Base-by-base conservation (phyloP, 768 basidiomycete species). In the Podaxis carcinomalis region DNA sequence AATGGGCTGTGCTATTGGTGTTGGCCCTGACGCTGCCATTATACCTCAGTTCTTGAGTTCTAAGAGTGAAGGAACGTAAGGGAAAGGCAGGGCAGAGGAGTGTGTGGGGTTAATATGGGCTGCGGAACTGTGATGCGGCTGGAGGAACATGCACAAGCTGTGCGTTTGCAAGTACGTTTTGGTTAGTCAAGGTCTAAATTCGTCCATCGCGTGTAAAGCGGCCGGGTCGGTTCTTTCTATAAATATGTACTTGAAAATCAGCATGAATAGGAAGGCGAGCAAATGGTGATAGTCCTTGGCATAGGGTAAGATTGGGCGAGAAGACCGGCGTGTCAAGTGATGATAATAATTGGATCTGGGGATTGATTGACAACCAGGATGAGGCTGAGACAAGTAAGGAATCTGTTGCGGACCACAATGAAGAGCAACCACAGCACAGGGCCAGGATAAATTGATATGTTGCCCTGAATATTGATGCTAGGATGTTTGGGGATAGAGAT, bases 211-310 rank as follows among this genome's bases (percentile, higher is more conserved):
- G 46, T 54, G 59, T 61, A 61, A 49, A 54, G 59, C 59, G 59
- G 59, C 46, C 23, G 27, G 50, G 23, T n/a, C 25, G 13, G 16
- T 51, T 51, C 32, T 35, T 55, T 36, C 59, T 60, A 60, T 44
- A 44, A 60, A 60, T 60, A 60, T 44, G 27, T 19, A 14, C 51
- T 42, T 27, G 59, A 52, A 60, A 53, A 53, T 60, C 51, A 46
- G 52, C 44, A 25, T 36, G 52, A 47, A 52, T 44, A 32, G 36
- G 50, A 59, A 59, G 57, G 52, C 35, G 53, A 54, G 59, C 52
- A 55, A 61, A 61, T 61, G 59, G 51, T 60, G 59, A 50, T 61
- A 61, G 32, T 53, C 53, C 57, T 61, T 61, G 59, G 59, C 59
- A 50, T 28, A 60, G 51, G 59, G 59, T 53, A 60, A 35, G 50